Percentiles rank a stretch among this genome's conserved stretches.
These are phyloP conservation scores for Violaceomyces palustris DNA, from an alignment of 1,284 basidiomycete species.

Conservation along the genomic window DNA sequence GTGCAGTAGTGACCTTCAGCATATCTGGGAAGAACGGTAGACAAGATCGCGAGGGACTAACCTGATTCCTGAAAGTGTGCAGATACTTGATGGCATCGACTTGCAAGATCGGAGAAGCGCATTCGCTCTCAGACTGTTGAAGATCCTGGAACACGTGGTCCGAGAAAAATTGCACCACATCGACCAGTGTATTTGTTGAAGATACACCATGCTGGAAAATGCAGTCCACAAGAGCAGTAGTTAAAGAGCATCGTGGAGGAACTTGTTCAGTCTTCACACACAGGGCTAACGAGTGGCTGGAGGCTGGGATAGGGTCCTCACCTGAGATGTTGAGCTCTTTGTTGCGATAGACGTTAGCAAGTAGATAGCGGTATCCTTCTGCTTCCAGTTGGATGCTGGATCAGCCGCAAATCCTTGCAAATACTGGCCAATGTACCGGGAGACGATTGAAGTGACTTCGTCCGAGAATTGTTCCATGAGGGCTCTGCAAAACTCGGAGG, in stretches of 20 bases:
- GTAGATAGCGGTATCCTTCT: conserved; percentile 94
- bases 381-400: conserved; percentile 73
- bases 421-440: conserved; percentile 73
- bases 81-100: conserved; percentile 76
- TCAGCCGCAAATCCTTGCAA: conserved; percentile 62
- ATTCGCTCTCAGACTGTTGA: conserved; percentile 61
- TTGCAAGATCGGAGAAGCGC: conserved; percentile 71
- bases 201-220: conserved; percentile 73
- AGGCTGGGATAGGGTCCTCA: too few relatives aligned
- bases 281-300: too few relatives aligned
- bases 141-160: conserved; percentile 85
- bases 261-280: too few relatives aligned
- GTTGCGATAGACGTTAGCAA: conserved; percentile 85
- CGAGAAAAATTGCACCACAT: conserved; percentile 92
- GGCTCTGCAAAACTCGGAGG: conserved; percentile 84
- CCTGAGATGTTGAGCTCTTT: conserved; percentile 74
- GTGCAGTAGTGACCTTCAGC: neutral
- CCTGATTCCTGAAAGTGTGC: conserved; percentile 84
- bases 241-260: neutral
- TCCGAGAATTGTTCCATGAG: conserved; percentile 74
- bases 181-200: conserved; percentile 82
- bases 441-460: conserved; percentile 78
- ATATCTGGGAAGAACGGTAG: neutral
- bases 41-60: neutral
- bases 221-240: too few relatives aligned